phyloP scores from a whole-genome alignment of 192 early-diverging fungal species.

The Backusella australiensis region DNA sequence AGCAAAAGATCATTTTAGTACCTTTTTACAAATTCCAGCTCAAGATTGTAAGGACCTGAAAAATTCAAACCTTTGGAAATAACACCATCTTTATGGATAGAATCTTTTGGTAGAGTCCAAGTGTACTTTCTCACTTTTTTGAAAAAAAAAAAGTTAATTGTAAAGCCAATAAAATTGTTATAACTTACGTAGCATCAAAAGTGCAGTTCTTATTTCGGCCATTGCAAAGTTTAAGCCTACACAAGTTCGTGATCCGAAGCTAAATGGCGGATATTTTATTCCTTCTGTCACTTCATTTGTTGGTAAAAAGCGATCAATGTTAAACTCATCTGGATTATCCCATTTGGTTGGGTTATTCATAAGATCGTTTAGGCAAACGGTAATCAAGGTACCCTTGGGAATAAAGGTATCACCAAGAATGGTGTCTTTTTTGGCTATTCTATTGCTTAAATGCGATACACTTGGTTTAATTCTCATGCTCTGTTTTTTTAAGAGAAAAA shows the following conservation, averaged over 20 bases:
- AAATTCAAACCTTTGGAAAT: background rate
- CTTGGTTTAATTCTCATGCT: background rate
- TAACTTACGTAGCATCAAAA: slow-evolving; percentile 40
- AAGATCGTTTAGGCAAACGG: slow-evolving; percentile 12
- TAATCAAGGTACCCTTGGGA: slow-evolving; percentile 20
- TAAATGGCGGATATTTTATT: slow-evolving; percentile 51
- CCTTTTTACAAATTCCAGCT: background rate
- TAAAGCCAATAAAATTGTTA: background rate
- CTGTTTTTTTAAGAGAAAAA: background rate
- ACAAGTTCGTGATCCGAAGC: slow-evolving; percentile 55
- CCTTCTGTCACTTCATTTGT: slow-evolving; percentile 6
- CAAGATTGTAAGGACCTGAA: background rate
- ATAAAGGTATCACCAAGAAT: background rate
- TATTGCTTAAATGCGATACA: background rate
- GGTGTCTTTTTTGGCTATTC: slow-evolving; percentile 8
- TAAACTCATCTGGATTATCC: slow-evolving; percentile 17
- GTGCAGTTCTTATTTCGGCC: slow-evolving; percentile 52
- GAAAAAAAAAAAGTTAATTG: too few relatives aligned
- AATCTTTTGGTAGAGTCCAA: background rate
- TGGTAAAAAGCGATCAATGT: slow-evolving; percentile 21
- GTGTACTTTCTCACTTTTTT: slow-evolving; percentile 7
- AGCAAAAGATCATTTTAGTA: background rate
- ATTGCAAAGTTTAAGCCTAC: slow-evolving; percentile 61
- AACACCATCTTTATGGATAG: slow-evolving; percentile 2
- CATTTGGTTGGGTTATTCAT: slow-evolving; percentile 19